Evolutionary conservation across 345 rosid species (phyloP).

Genomic region (Eucalyptus lansdowneana): DNA sequence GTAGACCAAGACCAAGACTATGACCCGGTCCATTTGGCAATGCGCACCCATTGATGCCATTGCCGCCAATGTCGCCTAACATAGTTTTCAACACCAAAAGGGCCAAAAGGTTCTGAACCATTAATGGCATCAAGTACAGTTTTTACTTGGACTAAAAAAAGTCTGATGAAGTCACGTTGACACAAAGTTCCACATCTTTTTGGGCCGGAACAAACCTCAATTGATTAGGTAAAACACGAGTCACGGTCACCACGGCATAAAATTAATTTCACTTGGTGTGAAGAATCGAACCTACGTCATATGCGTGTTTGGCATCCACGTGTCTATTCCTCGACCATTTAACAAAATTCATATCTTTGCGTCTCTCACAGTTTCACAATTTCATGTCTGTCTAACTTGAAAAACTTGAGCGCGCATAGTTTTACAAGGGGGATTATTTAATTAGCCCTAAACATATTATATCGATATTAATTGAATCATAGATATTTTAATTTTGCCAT

Average conservation of each 20-base stretch:
- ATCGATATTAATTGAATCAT: background rate
- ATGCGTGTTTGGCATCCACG: background rate
- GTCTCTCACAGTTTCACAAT: background rate
- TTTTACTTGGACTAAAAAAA: background rate
- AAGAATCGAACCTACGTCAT: background rate
- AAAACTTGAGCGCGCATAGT: background rate
- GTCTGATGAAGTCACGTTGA: background rate
- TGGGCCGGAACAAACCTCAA: background rate
- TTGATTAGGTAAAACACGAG: background rate
- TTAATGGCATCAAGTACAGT: background rate
- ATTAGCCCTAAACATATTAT: background rate
- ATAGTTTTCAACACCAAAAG: background rate
- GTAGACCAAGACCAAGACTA: background rate
- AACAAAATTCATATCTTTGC: background rate
- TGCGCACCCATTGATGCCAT: background rate
- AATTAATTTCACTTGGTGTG: background rate
- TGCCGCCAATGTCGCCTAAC: background rate
- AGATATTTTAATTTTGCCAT: accelerated
- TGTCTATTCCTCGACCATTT: background rate
- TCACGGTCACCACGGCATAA: background rate
- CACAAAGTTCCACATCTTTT: background rate
- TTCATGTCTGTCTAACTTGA: background rate
- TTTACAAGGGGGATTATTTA: background rate
- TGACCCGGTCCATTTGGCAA: background rate
- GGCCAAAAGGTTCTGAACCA: background rate